Evolutionary conservation across 495 filamentous ascomycete genomes (phyloP).

Genomic region (Hypoxylon fuscum): DNA sequence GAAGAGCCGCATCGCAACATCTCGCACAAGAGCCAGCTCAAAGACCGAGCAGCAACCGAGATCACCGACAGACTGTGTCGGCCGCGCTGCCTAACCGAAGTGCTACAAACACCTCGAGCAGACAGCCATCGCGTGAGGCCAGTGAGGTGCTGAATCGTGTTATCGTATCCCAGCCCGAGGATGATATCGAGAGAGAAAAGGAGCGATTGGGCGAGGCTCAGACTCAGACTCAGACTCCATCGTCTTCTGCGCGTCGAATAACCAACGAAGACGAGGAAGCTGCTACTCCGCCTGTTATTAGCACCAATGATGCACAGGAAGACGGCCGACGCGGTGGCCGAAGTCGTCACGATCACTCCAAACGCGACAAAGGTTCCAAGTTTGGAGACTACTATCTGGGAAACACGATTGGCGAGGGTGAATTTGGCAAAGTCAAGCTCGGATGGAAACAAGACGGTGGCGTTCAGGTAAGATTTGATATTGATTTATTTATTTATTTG

Average conservation of each 20-base stretch:
- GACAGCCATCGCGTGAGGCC: conserved; percentile 66
- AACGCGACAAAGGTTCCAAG: conserved; percentile 76
- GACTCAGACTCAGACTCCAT: too few relatives aligned
- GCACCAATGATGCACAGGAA: conserved; percentile 65
- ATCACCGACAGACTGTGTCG: conserved; percentile 57
- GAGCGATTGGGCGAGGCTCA: conserved; percentile 74
- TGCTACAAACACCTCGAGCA: conserved; percentile 45
- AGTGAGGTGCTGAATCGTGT: conserved; percentile 81
- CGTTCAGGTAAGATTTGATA: conserved; percentile 74
- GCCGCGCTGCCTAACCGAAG: conserved; percentile 55
- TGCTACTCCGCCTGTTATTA: conserved; percentile 63
- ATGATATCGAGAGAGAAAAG: conserved; percentile 79
- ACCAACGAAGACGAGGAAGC: conserved; percentile 57
- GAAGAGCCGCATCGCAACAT: conserved; percentile 54
- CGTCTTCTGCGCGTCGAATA: conserved; percentile 37
- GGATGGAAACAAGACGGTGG: conserved; percentile 98
- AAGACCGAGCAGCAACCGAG: conserved; percentile 56
- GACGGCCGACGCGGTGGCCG: conserved; percentile 67
- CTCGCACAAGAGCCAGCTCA: conserved; percentile 53
- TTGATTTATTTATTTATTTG: too few relatives aligned
- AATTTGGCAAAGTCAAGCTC: conserved; percentile 98
- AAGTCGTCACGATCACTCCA: conserved; percentile 80
- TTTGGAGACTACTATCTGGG: conserved; percentile 97
- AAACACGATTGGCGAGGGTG: conserved; percentile 96
- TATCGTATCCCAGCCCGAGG: conserved; percentile 78